These are phyloP conservation scores for Apophysomyces variabilis DNA, from an alignment of 371 early-diverging fungal species.

Conservation along the genomic window DNA sequence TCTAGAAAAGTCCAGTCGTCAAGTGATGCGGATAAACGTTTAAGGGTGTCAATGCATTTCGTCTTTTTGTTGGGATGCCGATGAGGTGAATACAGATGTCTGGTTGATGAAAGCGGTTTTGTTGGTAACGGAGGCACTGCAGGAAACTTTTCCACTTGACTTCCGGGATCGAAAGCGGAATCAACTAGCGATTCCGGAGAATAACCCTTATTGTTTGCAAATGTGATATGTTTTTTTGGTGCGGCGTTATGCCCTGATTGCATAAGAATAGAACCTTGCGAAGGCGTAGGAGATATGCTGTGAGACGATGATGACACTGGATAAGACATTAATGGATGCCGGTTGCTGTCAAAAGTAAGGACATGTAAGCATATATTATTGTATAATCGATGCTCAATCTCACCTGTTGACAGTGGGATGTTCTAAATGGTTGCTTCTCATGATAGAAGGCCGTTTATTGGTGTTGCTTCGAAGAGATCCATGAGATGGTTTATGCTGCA, in stretches of 20 bases:
- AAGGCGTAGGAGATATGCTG: slow-evolving; percentile 15
- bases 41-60: slow-evolving; percentile 20
- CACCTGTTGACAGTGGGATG: not conserved
- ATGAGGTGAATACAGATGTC: slow-evolving; percentile 20
- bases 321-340: not conserved
- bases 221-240: slow-evolving; percentile 37
- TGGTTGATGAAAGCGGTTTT: slow-evolving; percentile 1
- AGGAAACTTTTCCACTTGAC: not conserved
- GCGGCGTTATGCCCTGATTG: not conserved
- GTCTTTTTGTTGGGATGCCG: slow-evolving; percentile 22
- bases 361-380: not conserved
- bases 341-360: not conserved
- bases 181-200: not conserved
- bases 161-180: not conserved
- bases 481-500: slow-evolving; percentile 28
- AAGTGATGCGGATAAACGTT: slow-evolving; percentile 23
- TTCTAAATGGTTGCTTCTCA: slow-evolving; percentile 16
- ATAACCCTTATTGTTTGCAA: slow-evolving; percentile 23
- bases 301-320: not conserved
- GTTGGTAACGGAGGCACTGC: slow-evolving; percentile 7
- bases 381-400: not conserved
- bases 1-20: slow-evolving; percentile 22
- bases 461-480: slow-evolving; percentile 15
- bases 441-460: slow-evolving; percentile 38
- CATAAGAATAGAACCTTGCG: slow-evolving; percentile 24